Evolutionary conservation across 768 basidiomycete genomes (phyloP), one percentile per base, ranked within the genome.

Genomic region (Hygrophoropsis aurantiaca): DNA sequence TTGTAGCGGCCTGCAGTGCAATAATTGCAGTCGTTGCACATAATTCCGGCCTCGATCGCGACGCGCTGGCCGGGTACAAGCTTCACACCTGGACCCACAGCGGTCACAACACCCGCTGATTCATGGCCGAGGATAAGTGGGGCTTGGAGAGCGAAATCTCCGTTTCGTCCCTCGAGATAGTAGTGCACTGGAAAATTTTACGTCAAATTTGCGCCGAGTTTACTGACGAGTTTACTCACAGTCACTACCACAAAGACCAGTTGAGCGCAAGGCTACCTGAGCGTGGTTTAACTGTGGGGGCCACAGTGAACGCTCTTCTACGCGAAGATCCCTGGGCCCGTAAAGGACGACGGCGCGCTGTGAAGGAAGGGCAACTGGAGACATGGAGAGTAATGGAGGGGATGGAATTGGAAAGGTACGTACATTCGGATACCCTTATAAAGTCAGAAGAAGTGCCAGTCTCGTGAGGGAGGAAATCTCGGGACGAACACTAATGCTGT

Each of bases 61-160:
- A 97, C 94, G 44, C 90, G 84, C 64, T 92, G 87, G 27, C 94
- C 93, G 18, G 85, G 78, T 11, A 70, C 65, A 49, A 93, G 70
- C 53, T 72, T 75, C 36, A 85, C 84, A 15, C 83, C 82, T 11
- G 84, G 77, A 10, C 89, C 88, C 47, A 95, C 75, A n/a, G 90
- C 85, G 46, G 86, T 85, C 58, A 97, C 73, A 59, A 90, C 67
- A 26, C 94, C 94, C n/a, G 90, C 82, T 0, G 93, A 78, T 73
- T 97, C 94, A 67, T 97, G 94, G 20, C 94, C 95, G 25, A 98
- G 85, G 38, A 94, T 86, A 49, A 97, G 81, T 4, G 94, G 94
- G 5, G 82, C 75, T 50, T 82, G 86, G 52, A 97, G 75, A 42
- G 83, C 85, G 69, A 94, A 97, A 65, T 92, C 90, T 40, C 94